phyloP scores from a whole-genome alignment of 2,329 filamentous ascomycete genomes.

The Aaosphaeria pasadenensis region DNA sequence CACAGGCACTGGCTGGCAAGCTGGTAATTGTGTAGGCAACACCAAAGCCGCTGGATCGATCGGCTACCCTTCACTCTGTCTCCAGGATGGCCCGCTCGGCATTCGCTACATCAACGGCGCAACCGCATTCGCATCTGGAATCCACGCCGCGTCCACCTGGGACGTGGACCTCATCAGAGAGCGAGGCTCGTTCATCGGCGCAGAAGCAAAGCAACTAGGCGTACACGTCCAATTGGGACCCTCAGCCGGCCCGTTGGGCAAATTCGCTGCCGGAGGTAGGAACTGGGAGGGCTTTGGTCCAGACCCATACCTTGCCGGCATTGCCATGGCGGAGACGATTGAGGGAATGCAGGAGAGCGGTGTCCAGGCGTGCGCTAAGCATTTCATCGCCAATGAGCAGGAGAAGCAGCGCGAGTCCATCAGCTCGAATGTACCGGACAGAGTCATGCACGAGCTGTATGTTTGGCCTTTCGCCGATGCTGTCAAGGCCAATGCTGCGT shows the following conservation, averaged over 20 bases:
- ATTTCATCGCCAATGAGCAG: conserved; percentile 65
- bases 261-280: conserved; percentile 39
- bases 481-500: conserved; percentile 61
- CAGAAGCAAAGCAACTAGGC: conserved; percentile 42
- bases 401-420: conserved; percentile 49
- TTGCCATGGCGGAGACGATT: conserved; percentile 43
- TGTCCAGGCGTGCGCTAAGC: conserved; percentile 44
- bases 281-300: conserved; percentile 51
- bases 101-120: conserved; percentile 36
- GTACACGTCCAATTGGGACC: conserved; percentile 44
- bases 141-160: conserved; percentile 40
- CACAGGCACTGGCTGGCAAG: conserved; percentile 32
- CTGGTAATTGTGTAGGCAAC: conserved; percentile 35
- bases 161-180: conserved; percentile 32
- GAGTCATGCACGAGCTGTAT: conserved; percentile 73
- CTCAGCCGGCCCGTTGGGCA: conserved; percentile 41
- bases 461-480: conserved; percentile 77
- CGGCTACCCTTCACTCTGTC: conserved; percentile 36
- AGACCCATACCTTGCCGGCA: conserved; percentile 49
- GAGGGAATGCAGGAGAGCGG: conserved; percentile 44
- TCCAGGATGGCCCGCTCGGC: conserved; percentile 41
- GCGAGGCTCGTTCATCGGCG: conserved; percentile 32
- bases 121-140: conserved; percentile 39
- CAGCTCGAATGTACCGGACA: conserved; percentile 64
- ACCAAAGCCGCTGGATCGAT: conserved; percentile 33